phyloP scores from a whole-genome alignment of 2,329 filamentous ascomycete genomes.

The Colletotrichum viniferum region DNA sequence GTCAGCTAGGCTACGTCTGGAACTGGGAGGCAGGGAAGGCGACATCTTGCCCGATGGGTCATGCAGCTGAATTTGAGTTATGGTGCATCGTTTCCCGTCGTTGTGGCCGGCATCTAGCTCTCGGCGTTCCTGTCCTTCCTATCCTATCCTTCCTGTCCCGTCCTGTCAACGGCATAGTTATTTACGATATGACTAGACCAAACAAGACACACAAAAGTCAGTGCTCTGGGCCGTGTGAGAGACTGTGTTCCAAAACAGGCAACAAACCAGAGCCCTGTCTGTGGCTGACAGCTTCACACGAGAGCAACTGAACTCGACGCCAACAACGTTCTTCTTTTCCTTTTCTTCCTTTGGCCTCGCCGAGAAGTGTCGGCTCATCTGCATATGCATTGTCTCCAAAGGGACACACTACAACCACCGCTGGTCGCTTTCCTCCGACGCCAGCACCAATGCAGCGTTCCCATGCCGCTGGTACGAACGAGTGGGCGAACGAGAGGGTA shows the following conservation, averaged over 20 bases:
- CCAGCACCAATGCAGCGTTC: constrained; percentile 3
- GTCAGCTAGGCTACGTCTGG: constrained; percentile 12
- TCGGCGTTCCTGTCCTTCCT: background rate
- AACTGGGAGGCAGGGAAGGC: background rate
- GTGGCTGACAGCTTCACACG: background rate
- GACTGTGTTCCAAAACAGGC: constrained; percentile 4
- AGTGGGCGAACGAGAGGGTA: background rate
- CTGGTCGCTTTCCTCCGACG: constrained; percentile 10
- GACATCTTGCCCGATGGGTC: constrained; percentile 8
- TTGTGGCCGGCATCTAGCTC: background rate
- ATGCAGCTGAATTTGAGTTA: constrained; percentile 21
- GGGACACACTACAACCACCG: background rate
- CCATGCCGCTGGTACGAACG: background rate
- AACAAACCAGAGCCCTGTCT: background rate
- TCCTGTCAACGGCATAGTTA: background rate
- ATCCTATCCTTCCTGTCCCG: background rate
- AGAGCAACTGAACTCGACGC: background rate
- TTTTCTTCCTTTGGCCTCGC: background rate
- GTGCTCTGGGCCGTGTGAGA: background rate
- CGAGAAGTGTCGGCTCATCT: background rate
- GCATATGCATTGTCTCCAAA: background rate
- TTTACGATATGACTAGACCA: background rate
- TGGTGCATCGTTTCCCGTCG: constrained; percentile 2
- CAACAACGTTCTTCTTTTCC: background rate
- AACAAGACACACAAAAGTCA: background rate